Base-by-base conservation (phyloP, 371 early-diverging fungal genomes). In the Synchytrium microbalum region DNA sequence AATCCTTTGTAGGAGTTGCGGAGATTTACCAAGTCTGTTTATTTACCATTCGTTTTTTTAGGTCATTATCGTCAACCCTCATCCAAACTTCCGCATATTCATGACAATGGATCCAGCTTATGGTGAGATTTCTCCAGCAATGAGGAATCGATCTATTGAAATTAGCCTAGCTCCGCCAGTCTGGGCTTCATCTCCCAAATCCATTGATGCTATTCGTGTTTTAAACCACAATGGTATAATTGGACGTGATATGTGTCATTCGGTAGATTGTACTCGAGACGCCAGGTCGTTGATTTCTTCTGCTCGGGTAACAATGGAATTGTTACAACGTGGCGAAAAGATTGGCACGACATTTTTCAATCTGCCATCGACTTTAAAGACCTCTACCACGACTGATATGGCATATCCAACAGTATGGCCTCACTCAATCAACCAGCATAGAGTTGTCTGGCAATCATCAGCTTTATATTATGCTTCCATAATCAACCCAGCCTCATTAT, bases 81-180 rank as follows among this genome's bases (percentile, higher is more conserved):
- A 99, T 70, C 83, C 86, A 31, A 86, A 95, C 67, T 99, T 99
- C 83, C 86, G 99, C 52, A 84, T 99, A 66, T 95, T 99, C 74
- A 92, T 99, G 87, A 95, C 99, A 0, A 92, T 98, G 58, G 98
- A 99, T 75, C 94, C 98, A 13, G 81, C 78, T 54, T 82, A 88
- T 62, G 96, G 98, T 24, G 96, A 98, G 69, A 79, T 97, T 27
- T 93, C 94, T 0, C 85, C 96, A 24, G 97, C 98, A 3, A 96
- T 98, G 96, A 78, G 97, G 61, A 98, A 98, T 69, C 88, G 98
- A 68, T 92, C 93, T 64, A 86, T 96, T 26, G 98, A 97, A 77
- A 86, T 84, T 84, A 70, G 78, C 85, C 16, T 61, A 52, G 8
- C n/a, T 8, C 3, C 59, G 1, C 62, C 1, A 1, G 59, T 60